Percentiles rank a stretch among this genome's conserved stretches.
Evolutionary conservation across 108 stramenopile species (phyloP).

Genomic region (Schizochytrium sp.): DNA sequence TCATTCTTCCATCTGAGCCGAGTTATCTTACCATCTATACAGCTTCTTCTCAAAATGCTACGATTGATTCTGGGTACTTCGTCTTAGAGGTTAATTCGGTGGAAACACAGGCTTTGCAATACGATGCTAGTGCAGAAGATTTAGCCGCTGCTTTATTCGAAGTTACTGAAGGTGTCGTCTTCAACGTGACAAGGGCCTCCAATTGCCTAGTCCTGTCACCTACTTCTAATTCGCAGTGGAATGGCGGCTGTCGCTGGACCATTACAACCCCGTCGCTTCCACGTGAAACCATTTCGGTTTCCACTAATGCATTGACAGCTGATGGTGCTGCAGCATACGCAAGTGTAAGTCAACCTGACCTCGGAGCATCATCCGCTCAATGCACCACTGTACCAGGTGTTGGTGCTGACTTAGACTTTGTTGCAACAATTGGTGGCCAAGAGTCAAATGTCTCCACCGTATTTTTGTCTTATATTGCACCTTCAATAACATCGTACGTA

Average conservation of each 20-base stretch:
- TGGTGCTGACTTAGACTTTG: not conserved
- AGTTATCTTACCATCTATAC: not conserved
- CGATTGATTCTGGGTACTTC: no score
- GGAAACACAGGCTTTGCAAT: not conserved
- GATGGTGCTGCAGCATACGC: not conserved
- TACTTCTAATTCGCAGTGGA: not conserved
- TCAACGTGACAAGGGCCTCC: not conserved
- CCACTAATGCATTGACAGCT: not conserved
- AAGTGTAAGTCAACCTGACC: not conserved
- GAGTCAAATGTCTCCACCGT: not conserved
- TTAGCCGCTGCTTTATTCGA: not conserved
- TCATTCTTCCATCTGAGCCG: not conserved
- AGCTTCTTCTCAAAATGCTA: no score
- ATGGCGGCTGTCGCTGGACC: not conserved
- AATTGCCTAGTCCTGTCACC: no score
- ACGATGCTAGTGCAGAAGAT: not conserved
- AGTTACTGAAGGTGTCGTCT: not conserved
- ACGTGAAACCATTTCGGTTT: not conserved
- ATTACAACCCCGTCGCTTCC: not conserved
- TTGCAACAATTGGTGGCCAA: not conserved
- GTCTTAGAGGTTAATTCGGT: not conserved
- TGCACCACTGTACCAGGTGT: conserved; percentile 43
- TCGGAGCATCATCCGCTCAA: not conserved
- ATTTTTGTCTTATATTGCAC: not conserved
- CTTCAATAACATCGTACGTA: not conserved